Evolutionary conservation across 371 early-diverging fungal genomes (phyloP).

Genomic region (Umbelopsis sp.): DNA sequence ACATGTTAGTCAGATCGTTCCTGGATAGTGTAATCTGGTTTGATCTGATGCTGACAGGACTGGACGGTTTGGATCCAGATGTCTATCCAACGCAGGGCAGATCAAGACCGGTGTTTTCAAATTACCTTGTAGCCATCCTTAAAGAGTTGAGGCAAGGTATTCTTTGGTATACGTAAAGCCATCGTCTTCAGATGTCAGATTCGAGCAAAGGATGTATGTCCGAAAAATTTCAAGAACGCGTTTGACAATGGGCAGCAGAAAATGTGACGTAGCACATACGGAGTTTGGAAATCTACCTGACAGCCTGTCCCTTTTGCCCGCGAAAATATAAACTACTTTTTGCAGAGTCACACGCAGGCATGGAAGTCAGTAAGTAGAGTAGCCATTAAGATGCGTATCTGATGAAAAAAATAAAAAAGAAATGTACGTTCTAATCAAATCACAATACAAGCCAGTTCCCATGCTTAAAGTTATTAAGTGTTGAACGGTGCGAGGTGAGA

Average conservation of each 20-base stretch:
- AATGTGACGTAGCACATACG: no score
- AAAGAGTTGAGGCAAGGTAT: slow-evolving; percentile 87
- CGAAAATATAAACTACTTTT: no score
- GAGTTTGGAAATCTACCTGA: not conserved
- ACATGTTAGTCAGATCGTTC: slow-evolving; percentile 11
- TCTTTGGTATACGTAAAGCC: slow-evolving; percentile 94
- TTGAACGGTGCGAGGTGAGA: no score
- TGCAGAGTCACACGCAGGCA: no score
- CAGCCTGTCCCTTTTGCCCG: no score
- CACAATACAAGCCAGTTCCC: no score
- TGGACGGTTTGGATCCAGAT: not conserved
- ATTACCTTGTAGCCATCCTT: slow-evolving; percentile 96
- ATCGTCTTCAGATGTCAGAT: slow-evolving; percentile 42
- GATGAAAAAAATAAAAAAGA: no score
- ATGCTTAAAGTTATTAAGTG: no score
- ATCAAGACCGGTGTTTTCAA: not conserved
- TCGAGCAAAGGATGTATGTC: slow-evolving; percentile 9
- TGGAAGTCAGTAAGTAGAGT: no score
- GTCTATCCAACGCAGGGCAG: not conserved
- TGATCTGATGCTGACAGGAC: not conserved
- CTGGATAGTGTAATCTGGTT: not conserved
- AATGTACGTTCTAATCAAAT: no score
- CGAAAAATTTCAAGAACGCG: slow-evolving; percentile 15
- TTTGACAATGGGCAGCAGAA: slow-evolving; percentile 7
- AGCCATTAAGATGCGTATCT: no score